Evolutionary conservation across 148 eudicot species (phyloP).

Genomic region (Chenopodium quinoa): DNA sequence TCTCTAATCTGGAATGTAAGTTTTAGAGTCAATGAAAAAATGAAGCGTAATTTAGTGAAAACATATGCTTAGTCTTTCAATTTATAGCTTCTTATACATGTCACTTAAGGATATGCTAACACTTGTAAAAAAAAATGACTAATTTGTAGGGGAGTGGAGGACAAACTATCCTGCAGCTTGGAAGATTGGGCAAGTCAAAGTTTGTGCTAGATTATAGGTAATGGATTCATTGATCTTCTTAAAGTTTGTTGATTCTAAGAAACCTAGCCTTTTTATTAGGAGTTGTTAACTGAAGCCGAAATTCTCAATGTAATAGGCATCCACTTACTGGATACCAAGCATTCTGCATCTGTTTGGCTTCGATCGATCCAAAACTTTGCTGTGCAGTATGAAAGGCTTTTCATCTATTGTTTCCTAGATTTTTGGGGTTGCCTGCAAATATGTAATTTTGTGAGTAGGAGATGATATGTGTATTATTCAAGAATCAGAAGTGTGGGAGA

Average conservation of each 20-base stretch:
- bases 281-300: background rate
- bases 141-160: constrained; percentile 57
- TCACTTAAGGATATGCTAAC: background rate
- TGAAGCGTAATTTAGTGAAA: background rate
- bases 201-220: constrained; percentile 94
- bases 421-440: background rate
- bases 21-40: background rate
- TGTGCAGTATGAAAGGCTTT: constrained; percentile 53
- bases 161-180: constrained; percentile 79
- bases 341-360: constrained; percentile 85
- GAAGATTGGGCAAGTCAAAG: constrained; percentile 62
- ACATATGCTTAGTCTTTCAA: background rate
- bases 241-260: background rate
- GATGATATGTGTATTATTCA: background rate
- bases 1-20: too few relatives aligned
- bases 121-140: background rate
- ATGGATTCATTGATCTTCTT: background rate
- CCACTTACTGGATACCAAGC: constrained; percentile 94
- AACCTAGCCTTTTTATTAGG: background rate
- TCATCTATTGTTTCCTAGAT: background rate
- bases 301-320: constrained; percentile 49
- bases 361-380: constrained; percentile 89
- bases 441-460: background rate
- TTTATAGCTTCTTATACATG: background rate
- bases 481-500: background rate